Base-by-base conservation (phyloP, 176 grass and related monocot species). In the Phragmites australis region DNA sequence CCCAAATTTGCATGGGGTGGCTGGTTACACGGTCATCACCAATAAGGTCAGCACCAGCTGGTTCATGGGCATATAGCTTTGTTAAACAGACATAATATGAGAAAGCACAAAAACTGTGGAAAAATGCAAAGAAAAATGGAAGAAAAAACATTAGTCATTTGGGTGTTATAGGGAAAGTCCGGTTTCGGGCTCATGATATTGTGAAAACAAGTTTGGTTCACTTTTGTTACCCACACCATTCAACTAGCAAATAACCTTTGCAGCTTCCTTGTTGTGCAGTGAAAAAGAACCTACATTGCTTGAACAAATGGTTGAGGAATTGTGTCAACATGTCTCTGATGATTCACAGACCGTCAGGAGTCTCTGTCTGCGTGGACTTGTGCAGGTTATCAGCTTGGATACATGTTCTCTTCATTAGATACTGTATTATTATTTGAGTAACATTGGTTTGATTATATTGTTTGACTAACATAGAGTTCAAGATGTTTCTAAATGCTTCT, bases 271-370 rank as follows among this genome's bases (percentile, higher is more conserved):
- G 66, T 58, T 65, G 18, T 91, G 74, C 85, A 97, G 95, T 91
- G 90, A 97, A 79, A 85, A 81, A 39, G 87, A 82, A 66, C 81
- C 82, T 83, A 69, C 88, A 53, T 84, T 97, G 77, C 88, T 97
- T 61, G 95, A 94, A 77, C 88, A 94, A 70, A 83, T 97, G 84
- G 92, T 94, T 53, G 92, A 94, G 58, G 90, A 89, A 70, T 75
- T 97, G 77, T 97, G 94, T 82, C 87, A 94, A 81, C 94, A 97
- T 80, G 94, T 97, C 50, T 94, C 92, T 31, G 95, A 97, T 87
- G 95, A 97, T 68, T 97, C 95, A 42, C 88, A 90, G 8, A 91
- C 90, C 65, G 92, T 94, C 34, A 92, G 87, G 77, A 94, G 92
- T 77, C 92, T 97, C 51, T 97, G 90, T 83, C 82, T 97, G 63